Evolutionary conservation across 345 rosid species (phyloP), one percentile per base, ranked within the genome.

Genomic region (Boechera divaricarpa): DNA sequence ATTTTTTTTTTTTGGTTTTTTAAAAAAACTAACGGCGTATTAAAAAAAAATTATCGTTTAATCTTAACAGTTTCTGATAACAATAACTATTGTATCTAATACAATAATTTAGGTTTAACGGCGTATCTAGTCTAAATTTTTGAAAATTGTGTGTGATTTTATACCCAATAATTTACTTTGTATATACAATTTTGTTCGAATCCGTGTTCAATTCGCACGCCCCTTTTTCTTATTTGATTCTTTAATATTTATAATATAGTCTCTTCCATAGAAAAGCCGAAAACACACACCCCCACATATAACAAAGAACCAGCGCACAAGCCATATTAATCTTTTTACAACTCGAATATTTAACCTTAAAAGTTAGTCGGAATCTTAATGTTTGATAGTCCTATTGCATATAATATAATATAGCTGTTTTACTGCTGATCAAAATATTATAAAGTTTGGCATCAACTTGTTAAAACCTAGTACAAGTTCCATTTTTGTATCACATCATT

Each of bases 381-480:
- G 8, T 49, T 28, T 67, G 58, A 45, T 53, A 41, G 44, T 31
- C 10, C 4, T 73, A 29, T 18, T 31, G 48, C 47, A 4, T 71
- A 71, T 33, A 60, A 71, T 59, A 24, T 71, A 16, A 28, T 16
- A 47, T 9, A 13, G 44, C 24, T 54, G 10, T 52, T 52, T 32
- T 15, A 21, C 47, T 44, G 57, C 31, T 44, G 4, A 11, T 26
- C 47, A 65, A 10, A 56, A 26, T 65, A 68, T n/a, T 29, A 35
- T 65, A 67, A 6, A 67, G 60, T n/a, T 75, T 13, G 11, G 7
- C 15, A 48, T 53, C 73, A 75, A 36, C 67, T 75, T 58, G 73
- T 28, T 47, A 39, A 9, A 75, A 76, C 79, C 79, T 69, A 76
- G 79, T 69, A 76, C 75, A 69, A 51, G 55, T 53, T 69, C 75